Conservation (phyloP, 1,284 basidiomycete genomes). For the Porogramme epimiltina region DNA sequence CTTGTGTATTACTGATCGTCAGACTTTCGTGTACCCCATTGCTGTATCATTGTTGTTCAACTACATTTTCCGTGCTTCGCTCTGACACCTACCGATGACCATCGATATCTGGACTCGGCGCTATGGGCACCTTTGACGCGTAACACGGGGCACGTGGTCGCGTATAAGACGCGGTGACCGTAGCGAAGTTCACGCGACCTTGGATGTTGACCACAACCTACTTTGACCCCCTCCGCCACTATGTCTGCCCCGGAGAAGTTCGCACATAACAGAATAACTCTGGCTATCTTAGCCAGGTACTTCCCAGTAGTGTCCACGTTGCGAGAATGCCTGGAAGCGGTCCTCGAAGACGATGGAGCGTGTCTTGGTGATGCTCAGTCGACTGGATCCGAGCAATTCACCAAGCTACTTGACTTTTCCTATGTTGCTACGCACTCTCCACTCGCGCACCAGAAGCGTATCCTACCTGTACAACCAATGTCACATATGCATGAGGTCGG, state of each 20-base stretch:
- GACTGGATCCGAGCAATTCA: background rate
- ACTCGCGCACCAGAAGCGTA: constrained; percentile 5
- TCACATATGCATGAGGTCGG: constrained; percentile 59
- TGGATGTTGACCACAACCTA: no score
- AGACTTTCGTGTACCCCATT: background rate
- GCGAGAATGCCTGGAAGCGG: constrained; percentile 42
- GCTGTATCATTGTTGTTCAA: no score
- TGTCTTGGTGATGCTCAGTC: background rate
- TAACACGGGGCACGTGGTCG: constrained; percentile 12
- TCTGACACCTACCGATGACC: no score
- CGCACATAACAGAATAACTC: background rate
- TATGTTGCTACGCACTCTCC: constrained; percentile 42
- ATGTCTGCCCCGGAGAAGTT: background rate
- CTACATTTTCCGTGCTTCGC: no score
- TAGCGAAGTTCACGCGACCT: no score
- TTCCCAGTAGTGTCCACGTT: constrained; percentile 42
- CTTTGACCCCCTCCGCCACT: background rate
- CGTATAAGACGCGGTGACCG: constrained; percentile 9
- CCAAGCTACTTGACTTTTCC: constrained; percentile 43
- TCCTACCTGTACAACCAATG: constrained; percentile 41
- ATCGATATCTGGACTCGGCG: no score
- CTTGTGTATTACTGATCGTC: no score
- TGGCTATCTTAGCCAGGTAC: constrained; percentile 35
- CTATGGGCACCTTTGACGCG: constrained; percentile 6
- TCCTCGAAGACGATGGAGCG: constrained; percentile 30